Conservation (phyloP, 768 basidiomycete genomes). For the Rhodotorula diobovata region DNA sequence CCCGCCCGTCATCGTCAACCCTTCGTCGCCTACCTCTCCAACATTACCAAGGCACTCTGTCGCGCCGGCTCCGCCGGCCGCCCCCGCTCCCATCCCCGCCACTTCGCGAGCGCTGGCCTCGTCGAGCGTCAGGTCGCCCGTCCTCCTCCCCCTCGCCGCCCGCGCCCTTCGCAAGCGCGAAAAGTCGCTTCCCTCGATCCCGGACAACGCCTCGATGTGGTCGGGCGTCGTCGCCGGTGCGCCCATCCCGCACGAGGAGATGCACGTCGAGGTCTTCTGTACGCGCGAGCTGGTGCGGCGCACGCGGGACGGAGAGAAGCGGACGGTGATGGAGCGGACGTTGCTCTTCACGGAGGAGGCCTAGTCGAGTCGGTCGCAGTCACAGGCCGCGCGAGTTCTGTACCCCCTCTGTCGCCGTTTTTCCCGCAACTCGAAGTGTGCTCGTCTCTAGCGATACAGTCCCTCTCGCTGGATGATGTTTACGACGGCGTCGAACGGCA, state of each 20-base stretch:
- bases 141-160: not conserved
- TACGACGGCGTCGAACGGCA: slow-evolving; percentile 15
- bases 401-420: not conserved
- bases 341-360: slow-evolving; percentile 7
- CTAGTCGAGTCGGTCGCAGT: no score
- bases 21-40: no score
- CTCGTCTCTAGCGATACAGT: not conserved
- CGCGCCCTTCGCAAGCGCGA: not conserved
- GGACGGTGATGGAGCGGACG: slow-evolving; percentile 10
- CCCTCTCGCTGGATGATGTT: slow-evolving; percentile 4
- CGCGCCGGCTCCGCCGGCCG: no score
- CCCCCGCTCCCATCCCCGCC: no score
- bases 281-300: slow-evolving; percentile 15
- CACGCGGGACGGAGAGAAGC: not conserved
- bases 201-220: not conserved
- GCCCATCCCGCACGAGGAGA: not conserved
- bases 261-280: slow-evolving; percentile 5
- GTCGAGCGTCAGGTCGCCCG: no score
- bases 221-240: not conserved
- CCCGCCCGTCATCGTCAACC: no score
- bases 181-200: not conserved
- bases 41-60: no score
- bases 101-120: no score
- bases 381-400: not conserved
- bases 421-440: not conserved